Evolutionary conservation across 139 green algal species (phyloP), one percentile per base, ranked within the genome.

Genomic region (Limnomonas spitsbergensis): DNA sequence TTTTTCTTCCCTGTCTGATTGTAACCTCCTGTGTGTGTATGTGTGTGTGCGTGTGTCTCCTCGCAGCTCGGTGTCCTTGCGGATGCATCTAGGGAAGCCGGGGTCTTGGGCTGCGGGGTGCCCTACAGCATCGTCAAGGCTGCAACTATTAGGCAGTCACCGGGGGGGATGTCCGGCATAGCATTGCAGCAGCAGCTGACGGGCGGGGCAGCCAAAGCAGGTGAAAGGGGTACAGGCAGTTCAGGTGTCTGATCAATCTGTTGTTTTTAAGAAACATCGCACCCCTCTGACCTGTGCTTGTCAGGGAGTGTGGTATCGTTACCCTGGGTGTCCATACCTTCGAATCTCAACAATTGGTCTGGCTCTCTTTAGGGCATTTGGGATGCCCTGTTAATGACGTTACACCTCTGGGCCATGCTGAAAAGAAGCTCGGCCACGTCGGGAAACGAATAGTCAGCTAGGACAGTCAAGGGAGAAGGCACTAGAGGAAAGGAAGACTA

Each of bases 41-140:
- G n/a, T n/a, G n/a, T n/a, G n/a, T n/a, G n/a, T n/a, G n/a, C n/a
- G n/a, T n/a, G 40, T 1, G 42, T 38, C 42, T 54, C 42, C 27
- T 36, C 40, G 1, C 53, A 74, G 26, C 32, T 80, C 7, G 6
- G n/a, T 9, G 68, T 40, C 26, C 80, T 84, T 38, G 20, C 38
- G 1, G 80, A 81, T 52, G 52, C 38, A 1, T 27, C 52, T 2
- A 32, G 53, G 37, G 80, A 81, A 53, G 47, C 47, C 31, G 73
- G 47, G 0, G 68, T 84, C 26, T 7, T n/a, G 4, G 27, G 29
- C 20, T 66, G 9, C 24, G 80, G 74, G 1, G 4, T 78, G 38
- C 74, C 52, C 40, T 79, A 80, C 80, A 84, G 34, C 32, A 56
- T 84, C 24, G 52, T 84, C 14, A 74, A 75, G 32, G 73, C 79